These are phyloP conservation scores for Dentiscutata heterogama DNA, from an alignment of 371 early-diverging fungal genomes.

Conservation along the genomic window DNA sequence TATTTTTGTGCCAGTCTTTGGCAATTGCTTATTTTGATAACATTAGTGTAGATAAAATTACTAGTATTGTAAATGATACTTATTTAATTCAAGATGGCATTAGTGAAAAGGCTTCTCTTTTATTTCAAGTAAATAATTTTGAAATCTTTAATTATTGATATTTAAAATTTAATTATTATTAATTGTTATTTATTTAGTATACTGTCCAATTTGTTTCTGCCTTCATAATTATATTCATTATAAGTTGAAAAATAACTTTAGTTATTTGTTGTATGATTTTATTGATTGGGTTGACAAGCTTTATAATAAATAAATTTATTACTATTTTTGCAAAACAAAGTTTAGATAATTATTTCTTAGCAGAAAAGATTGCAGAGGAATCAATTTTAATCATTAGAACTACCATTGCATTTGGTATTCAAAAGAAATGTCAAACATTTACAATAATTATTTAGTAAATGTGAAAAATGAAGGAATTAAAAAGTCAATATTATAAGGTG, in stretches of 20 bases:
- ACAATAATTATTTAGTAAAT: conserved; percentile 62
- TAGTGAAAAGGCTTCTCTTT: conserved; percentile 84
- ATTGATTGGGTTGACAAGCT: conserved; percentile 55
- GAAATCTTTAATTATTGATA: background rate
- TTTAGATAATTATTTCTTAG: conserved; percentile 71
- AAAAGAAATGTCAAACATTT: conserved; percentile 72
- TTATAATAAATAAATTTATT: conserved; percentile 76
- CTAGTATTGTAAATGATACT: conserved; percentile 83
- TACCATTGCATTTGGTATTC: conserved; percentile 85
- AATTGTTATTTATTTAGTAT: conserved; percentile 57
- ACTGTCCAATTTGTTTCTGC: conserved; percentile 86
- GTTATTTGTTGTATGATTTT: conserved; percentile 64
- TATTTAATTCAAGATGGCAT: conserved; percentile 89
- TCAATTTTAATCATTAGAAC: conserved; percentile 89
- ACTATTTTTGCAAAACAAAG: conserved; percentile 59
- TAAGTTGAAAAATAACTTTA: conserved; percentile 88
- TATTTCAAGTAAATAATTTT: background rate
- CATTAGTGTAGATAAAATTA: conserved; percentile 73
- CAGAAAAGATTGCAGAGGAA: conserved; percentile 82
- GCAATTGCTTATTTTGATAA: conserved; percentile 94
- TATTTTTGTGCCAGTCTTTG: conserved; percentile 85
- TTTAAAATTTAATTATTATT: background rate
- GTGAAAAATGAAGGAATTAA: conserved; percentile 68
- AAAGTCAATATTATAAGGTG: conserved; percentile 63
- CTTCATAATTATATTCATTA: conserved; percentile 86